phyloP scores from a whole-genome alignment of 129 eudicot genomes.

The Tagetes erecta region DNA sequence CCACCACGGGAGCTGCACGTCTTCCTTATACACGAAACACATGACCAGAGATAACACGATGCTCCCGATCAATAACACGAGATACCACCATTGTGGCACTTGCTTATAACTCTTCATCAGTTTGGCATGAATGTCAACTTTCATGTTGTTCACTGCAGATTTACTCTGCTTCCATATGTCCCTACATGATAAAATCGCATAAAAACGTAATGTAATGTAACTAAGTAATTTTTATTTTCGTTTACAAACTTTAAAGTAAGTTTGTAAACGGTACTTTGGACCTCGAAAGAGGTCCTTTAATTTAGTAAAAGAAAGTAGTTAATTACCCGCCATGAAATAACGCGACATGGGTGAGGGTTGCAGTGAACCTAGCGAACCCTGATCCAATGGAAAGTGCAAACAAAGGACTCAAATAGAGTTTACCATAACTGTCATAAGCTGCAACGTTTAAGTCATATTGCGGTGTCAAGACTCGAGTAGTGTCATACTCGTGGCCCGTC shows the following conservation, averaged over 20 bases:
- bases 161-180: constrained; percentile 91
- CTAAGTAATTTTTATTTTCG: too few relatives aligned
- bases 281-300: neutral
- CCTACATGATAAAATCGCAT: constrained; percentile 26
- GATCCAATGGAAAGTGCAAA: constrained; percentile 96
- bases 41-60: constrained; percentile 61
- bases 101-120: constrained; percentile 78
- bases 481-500: constrained; percentile 74
- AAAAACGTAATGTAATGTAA: neutral
- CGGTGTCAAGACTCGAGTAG: constrained; percentile 76
- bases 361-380: constrained; percentile 86
- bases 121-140: constrained; percentile 67
- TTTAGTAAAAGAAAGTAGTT: neutral
- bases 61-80: constrained; percentile 66
- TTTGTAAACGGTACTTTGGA: neutral
- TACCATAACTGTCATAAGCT: constrained; percentile 76
- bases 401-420: constrained; percentile 86
- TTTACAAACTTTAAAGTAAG: too few relatives aligned
- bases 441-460: constrained; percentile 69
- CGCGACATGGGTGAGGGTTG: constrained; percentile 84
- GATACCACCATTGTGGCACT: constrained; percentile 97
- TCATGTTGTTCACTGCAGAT: constrained; percentile 67
- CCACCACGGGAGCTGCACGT: constrained; percentile 97
- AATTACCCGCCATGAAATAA: constrained; percentile 82
- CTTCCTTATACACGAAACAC: constrained; percentile 83